phyloP scores from a whole-genome alignment of 176 grass and related monocot genomes.

The Hordeum marinum region DNA sequence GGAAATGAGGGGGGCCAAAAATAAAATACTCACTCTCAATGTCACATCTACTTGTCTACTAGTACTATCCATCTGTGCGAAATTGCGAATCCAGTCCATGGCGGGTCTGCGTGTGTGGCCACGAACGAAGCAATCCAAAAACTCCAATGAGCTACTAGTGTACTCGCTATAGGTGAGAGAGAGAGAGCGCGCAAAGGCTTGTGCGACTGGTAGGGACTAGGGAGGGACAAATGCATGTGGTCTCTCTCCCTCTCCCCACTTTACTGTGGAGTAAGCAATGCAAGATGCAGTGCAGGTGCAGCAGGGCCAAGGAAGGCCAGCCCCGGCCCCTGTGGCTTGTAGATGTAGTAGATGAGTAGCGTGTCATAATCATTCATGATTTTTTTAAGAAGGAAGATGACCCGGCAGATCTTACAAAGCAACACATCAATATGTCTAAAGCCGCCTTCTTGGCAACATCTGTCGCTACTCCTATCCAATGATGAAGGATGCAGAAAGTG shows the following conservation, averaged over 20 bases:
- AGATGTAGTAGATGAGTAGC: background rate
- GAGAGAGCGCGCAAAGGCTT: slow-evolving; percentile 7
- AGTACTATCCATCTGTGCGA: no score
- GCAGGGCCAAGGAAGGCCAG: slow-evolving; percentile 11
- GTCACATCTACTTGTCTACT: slow-evolving; percentile 25
- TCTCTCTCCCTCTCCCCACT: background rate
- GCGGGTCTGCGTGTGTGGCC: slow-evolving; percentile 3
- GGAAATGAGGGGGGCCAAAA: background rate
- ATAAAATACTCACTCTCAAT: background rate
- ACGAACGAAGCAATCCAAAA: background rate
- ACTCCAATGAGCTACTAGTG: background rate
- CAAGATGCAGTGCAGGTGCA: background rate
- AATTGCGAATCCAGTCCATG: no score
- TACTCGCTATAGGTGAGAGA: no score
- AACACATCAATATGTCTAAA: no score
- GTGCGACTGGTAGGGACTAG: slow-evolving; percentile 17
- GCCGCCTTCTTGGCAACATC: no score
- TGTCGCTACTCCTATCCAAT: no score
- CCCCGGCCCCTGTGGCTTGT: background rate
- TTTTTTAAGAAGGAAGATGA: no score
- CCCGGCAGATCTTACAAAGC: no score
- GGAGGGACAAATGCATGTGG: slow-evolving; percentile 42
- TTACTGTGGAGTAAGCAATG: slow-evolving; percentile 9
- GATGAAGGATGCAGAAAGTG: no score
- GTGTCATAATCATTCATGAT: background rate